Percentiles rank a stretch among this genome's conserved stretches.
phyloP scores from a whole-genome alignment of 2,329 filamentous ascomycete species.

The Shiraia sp. region DNA sequence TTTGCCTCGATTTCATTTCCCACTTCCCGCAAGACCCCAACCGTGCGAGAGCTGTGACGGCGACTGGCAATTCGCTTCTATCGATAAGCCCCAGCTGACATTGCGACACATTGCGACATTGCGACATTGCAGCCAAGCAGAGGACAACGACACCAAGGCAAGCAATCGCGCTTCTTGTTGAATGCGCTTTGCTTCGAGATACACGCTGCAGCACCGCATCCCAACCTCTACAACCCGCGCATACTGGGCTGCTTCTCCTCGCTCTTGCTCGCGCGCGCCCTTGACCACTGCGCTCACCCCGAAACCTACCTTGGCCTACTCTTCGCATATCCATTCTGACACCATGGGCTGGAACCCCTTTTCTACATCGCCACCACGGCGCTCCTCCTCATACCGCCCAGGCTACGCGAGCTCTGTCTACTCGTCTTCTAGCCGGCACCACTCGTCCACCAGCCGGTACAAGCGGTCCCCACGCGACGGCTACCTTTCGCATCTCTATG shows the following conservation, averaged over 20 bases:
- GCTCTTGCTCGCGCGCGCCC: slow-evolving; percentile 2
- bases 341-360: slow-evolving; percentile 45
- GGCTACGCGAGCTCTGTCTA: slow-evolving; percentile 36
- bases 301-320: slow-evolving; percentile 11
- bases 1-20: slow-evolving; percentile 8
- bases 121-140: no score
- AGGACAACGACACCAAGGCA: no score
- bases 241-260: not conserved
- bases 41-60: slow-evolving; percentile 13
- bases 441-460: slow-evolving; percentile 71
- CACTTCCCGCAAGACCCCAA: slow-evolving; percentile 13
- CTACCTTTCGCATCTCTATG: slow-evolving; percentile 74
- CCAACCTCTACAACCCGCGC: slow-evolving; percentile 14
- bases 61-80: no score
- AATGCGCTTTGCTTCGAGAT: slow-evolving; percentile 21
- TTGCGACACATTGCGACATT: no score
- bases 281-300: slow-evolving; percentile 9
- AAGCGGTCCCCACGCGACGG: slow-evolving; percentile 76
- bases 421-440: slow-evolving; percentile 36
- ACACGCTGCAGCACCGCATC: slow-evolving; percentile 19
- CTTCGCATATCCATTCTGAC: slow-evolving; percentile 2
- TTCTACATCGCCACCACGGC: slow-evolving; percentile 28
- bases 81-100: no score
- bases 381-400: slow-evolving; percentile 33
- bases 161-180: no score